Evolutionary conservation across 75 land plant species (phyloP).

Genomic region (Pinus tabuliformis): DNA sequence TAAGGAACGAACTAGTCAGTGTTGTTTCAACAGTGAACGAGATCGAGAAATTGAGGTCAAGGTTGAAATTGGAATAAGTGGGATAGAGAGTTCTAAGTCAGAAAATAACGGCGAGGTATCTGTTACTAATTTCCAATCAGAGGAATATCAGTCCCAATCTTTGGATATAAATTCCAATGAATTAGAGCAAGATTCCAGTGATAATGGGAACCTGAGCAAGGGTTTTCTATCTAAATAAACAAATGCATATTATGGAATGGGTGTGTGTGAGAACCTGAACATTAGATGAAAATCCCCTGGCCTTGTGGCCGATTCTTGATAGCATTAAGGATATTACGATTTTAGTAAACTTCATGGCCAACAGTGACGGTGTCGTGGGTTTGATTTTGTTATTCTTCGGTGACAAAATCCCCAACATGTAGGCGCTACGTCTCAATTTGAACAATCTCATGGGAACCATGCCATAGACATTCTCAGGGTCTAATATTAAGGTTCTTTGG

Average conservation of each 20-base stretch:
- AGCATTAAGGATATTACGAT: constrained; percentile 12
- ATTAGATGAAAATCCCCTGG: too few relatives aligned
- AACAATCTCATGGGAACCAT: constrained; percentile 52
- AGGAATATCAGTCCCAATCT: neutral
- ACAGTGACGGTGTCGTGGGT: constrained; percentile 35
- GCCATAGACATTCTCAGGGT: constrained; percentile 32
- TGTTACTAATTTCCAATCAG: neutral
- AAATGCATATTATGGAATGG: neutral
- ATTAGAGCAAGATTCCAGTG: constrained; percentile 7
- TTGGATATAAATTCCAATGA: neutral
- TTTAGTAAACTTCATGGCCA: constrained; percentile 53
- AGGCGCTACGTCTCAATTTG: constrained; percentile 33
- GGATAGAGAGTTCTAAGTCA: constrained; percentile 4
- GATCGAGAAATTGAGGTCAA: constrained; percentile 5
- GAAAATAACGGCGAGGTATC: neutral
- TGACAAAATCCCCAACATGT: constrained; percentile 22
- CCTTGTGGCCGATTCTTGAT: constrained; percentile 11
- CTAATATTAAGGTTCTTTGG: constrained; percentile 36
- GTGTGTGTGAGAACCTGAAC: neutral
- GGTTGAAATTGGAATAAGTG: constrained; percentile 1
- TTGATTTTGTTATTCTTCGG: constrained; percentile 44
- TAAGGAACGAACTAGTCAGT: neutral
- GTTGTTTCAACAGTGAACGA: constrained; percentile 4
- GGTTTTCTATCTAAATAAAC: neutral
- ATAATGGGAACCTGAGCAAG: neutral